phyloP scores from a whole-genome alignment of 2,329 filamentous ascomycete genomes.

The Dothideomycetes sp. region DNA sequence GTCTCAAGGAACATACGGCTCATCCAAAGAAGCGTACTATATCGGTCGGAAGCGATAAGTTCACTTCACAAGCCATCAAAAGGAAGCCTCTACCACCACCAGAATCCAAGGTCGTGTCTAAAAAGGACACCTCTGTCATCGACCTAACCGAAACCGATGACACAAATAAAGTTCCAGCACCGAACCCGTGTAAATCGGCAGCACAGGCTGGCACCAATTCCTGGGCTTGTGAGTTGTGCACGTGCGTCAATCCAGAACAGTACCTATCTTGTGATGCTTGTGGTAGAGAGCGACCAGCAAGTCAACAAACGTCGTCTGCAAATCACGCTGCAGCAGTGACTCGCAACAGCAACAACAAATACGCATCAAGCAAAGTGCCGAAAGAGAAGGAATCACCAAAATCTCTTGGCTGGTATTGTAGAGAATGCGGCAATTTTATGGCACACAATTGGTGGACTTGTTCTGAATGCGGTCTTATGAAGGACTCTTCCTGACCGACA shows the following conservation, averaged over 20 bases:
- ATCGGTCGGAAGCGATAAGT: conserved; percentile 1
- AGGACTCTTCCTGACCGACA: conserved; percentile 35
- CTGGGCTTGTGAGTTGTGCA: conserved; percentile 55
- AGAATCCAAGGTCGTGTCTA: too few relatives aligned
- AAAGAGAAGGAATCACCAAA: neutral
- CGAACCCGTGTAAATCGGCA: too few relatives aligned
- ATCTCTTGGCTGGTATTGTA: conserved; percentile 49
- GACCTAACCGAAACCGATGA: conserved; percentile 7
- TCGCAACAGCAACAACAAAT: too few relatives aligned
- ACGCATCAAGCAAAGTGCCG: neutral
- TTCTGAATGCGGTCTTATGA: conserved; percentile 51
- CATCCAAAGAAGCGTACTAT: conserved; percentile 1
- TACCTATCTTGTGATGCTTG: conserved; percentile 55
- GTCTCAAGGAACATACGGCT: conserved; percentile 15
- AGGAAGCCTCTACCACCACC: too few relatives aligned
- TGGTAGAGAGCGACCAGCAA: conserved; percentile 45
- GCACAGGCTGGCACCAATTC: too few relatives aligned
- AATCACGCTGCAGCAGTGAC: too few relatives aligned
- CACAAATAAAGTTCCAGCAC: neutral
- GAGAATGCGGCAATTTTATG: conserved; percentile 52
- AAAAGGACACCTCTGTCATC: neutral
- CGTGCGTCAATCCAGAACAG: conserved; percentile 50
- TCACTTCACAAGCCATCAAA: too few relatives aligned
- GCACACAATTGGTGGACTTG: conserved; percentile 58
- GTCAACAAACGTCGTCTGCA: too few relatives aligned